Conservation (phyloP, 306 rosid species). For the Cicer arietinum region DNA sequence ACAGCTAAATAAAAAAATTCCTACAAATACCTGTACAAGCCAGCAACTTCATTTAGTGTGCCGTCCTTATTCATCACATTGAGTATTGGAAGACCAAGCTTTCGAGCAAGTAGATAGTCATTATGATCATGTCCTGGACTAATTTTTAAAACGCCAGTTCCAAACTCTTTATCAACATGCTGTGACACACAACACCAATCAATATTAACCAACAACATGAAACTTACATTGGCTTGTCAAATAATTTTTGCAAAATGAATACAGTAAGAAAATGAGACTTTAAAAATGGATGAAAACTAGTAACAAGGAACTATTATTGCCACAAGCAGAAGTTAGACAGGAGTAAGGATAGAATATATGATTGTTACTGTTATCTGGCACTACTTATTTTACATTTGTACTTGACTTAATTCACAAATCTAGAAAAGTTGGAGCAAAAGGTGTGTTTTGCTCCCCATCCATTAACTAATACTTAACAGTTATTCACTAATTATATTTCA, state of each 20-base stretch:
- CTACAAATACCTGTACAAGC: constrained; percentile 75
- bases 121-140: constrained; percentile 99
- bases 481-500: not conserved
- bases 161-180: constrained; percentile 92
- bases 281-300: not conserved
- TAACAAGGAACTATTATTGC: constrained; percentile 5
- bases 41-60: constrained; percentile 88
- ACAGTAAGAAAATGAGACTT: not conserved
- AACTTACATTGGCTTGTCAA: constrained; percentile 32
- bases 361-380: not conserved
- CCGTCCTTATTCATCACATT: constrained; percentile 99
- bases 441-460: not conserved
- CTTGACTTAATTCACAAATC: constrained; percentile 14
- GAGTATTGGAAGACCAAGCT: constrained; percentile 96
- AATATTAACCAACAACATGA: constrained; percentile 14
- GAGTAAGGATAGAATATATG: not conserved
- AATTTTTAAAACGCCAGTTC: constrained; percentile 94
- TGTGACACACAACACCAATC: constrained; percentile 48
- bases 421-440: constrained; percentile 7
- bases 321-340: not conserved
- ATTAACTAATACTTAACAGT: not conserved
- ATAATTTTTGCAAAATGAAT: constrained; percentile 27
- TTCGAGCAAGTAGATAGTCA: constrained; percentile 90
- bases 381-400: not conserved
- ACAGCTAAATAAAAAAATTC: constrained; percentile 25